Base-by-base conservation (phyloP, 2,329 filamentous ascomycete species). In the Trichoderma sp. region DNA sequence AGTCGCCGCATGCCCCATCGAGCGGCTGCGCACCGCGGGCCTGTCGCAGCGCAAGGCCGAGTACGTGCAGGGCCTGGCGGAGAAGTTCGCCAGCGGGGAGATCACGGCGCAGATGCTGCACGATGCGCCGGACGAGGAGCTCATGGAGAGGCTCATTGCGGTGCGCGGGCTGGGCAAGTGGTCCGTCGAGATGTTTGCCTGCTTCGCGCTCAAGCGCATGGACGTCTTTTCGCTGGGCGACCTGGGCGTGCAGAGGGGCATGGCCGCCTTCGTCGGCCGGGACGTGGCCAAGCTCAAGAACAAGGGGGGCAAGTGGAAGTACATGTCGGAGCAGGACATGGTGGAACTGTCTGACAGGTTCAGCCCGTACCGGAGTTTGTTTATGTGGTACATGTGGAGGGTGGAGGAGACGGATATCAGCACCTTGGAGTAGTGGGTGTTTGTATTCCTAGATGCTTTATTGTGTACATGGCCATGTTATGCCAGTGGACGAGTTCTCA, bases 341-440 rank as follows among this genome's bases (percentile, higher is more conserved):
- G 75, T 90, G 67, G 90, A 93, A 69, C 83, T 92, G 69, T 88
- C 92, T 14, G 90, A 89, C 65, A 87, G 83, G 73, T 99, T 96
- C 76, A 84, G 85, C 65, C 95, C 94, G 3, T 98, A 96, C 78
- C 89, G 93, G 73, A 95, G 90, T 71, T 75, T 97, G 50, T 97
- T 97, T 73, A 97, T 97, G 93, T 97, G 93, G 93, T 96, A 96
- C 75, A 96, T 97, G 91, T 97, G 94, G 93, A 83, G 90, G 66
- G 88, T 94, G 12, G 90, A 90, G 74, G 87, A 92, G 73, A 92
- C 92, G 4, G 90, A 96, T 76, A 78, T 93, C 28, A 87, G 83
- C 68, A 83, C 84, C 3, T 73, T 88, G 75, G 85, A 86, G 72
- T 74, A 70, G 62, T 50, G 50, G 39, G 47, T 65, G 34, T 14